Evolutionary conservation across 768 basidiomycete genomes (phyloP).

Genomic region (Ephemerocybe angulata): DNA sequence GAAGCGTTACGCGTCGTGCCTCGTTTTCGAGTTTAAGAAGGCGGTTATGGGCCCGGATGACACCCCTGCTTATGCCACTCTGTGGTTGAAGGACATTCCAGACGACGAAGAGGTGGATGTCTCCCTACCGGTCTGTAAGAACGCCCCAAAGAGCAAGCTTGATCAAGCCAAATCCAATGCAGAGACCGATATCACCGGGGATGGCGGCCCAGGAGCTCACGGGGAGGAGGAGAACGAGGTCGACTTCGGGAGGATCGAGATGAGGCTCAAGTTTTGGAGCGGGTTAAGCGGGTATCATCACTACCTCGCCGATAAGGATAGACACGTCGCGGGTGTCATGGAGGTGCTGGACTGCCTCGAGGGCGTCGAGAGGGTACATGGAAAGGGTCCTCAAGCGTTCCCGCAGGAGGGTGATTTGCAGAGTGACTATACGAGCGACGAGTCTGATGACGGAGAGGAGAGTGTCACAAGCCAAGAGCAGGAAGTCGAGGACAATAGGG

Average conservation of each 20-base stretch:
- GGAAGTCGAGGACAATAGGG: background rate
- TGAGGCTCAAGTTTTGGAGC: constrained; percentile 37
- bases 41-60: constrained; percentile 29
- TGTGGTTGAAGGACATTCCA: constrained; percentile 43
- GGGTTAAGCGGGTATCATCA: constrained; percentile 44
- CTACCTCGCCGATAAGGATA: constrained; percentile 30
- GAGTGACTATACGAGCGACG: background rate
- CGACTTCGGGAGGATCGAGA: constrained; percentile 27
- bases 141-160: constrained; percentile 16
- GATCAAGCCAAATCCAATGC: constrained; percentile 27
- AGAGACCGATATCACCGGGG: constrained; percentile 17
- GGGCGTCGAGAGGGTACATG: constrained; percentile 25
- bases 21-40: constrained; percentile 36
- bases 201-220: background rate
- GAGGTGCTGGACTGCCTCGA: constrained; percentile 41
- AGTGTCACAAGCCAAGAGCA: too few relatives aligned
- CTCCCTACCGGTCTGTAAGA: constrained; percentile 25
- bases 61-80: constrained; percentile 32
- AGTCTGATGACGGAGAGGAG: background rate
- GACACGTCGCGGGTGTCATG: constrained; percentile 37
- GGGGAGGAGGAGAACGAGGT: background rate
- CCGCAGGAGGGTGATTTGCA: constrained; percentile 7
- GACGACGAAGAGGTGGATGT: constrained; percentile 31
- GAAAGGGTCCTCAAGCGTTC: constrained; percentile 22
- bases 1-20: constrained; percentile 37